A percentile compares a stretch with the other conserved stretches of the same genome.
Evolutionary conservation across 257 asterid genomes (phyloP).

Genomic region (Plantago elongata): DNA sequence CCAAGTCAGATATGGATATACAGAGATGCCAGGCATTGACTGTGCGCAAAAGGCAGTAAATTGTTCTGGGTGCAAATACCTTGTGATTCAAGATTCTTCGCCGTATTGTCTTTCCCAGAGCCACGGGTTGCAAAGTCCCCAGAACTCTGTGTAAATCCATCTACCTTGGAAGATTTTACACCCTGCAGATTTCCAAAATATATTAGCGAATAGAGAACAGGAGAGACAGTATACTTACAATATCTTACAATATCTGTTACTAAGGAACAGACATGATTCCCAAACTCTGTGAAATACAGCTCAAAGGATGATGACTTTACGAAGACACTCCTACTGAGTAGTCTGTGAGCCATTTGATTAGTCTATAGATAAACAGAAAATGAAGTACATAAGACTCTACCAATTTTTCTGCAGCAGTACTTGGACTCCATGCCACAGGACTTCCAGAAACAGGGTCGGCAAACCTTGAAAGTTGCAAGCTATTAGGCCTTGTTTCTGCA

Average conservation of each 20-base stretch:
- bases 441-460: slow-evolving; percentile 68
- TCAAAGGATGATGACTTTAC: not conserved
- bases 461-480: slow-evolving; percentile 87
- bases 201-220: slow-evolving; percentile 10
- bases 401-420: slow-evolving; percentile 59
- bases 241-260: too few relatives aligned
- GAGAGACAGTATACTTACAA: not conserved
- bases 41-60: not conserved
- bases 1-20: too few relatives aligned
- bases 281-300: not conserved
- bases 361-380: too few relatives aligned
- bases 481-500: slow-evolving; percentile 90
- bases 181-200: slow-evolving; percentile 49
- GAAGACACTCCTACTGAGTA: not conserved
- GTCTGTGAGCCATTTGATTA: too few relatives aligned
- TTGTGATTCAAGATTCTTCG: slow-evolving; percentile 50
- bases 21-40: too few relatives aligned
- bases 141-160: slow-evolving; percentile 69
- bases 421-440: slow-evolving; percentile 54
- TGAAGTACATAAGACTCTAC: slow-evolving; percentile 34
- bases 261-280: not conserved
- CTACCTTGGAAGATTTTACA: slow-evolving; percentile 55
- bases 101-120: slow-evolving; percentile 54
- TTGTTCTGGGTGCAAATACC: slow-evolving; percentile 35
- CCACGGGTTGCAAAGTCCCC: slow-evolving; percentile 97